Evolutionary conservation across 2,329 filamentous ascomycete species (phyloP).

Genomic region (Anthostomella pinea): DNA sequence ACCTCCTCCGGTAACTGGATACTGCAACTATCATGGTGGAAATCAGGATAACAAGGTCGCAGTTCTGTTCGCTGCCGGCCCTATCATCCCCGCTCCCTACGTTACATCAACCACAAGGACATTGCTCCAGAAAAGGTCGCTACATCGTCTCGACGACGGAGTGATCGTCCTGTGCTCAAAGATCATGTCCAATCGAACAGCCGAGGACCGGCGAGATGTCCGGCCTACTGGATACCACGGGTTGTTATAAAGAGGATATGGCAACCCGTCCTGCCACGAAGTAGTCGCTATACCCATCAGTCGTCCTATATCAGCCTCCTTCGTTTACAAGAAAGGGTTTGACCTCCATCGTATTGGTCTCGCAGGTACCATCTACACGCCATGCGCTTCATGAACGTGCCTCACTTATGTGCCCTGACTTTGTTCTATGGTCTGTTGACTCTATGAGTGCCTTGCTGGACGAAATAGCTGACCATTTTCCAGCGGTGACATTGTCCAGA

Average conservation of each 20-base stretch:
- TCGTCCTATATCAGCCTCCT: background rate
- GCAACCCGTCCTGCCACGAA: background rate
- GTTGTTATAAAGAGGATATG: no score
- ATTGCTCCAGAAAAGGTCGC: no score
- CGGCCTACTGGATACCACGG: no score
- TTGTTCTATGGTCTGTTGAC: slow-evolving; percentile 18
- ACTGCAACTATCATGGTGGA: no score
- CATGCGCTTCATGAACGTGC: background rate
- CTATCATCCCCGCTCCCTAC: slow-evolving; percentile 13
- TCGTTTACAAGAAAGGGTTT: no score
- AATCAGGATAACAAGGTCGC: no score
- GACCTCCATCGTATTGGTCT: background rate
- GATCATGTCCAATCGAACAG: background rate
- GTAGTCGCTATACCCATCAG: background rate
- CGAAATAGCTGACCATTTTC: slow-evolving; percentile 6
- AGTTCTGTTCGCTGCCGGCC: no score
- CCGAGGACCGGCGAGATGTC: no score
- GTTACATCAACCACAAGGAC: no score
- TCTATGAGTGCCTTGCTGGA: background rate
- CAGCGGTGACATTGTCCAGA: slow-evolving; percentile 19
- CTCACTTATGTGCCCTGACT: slow-evolving; percentile 9
- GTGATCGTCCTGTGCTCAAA: slow-evolving; percentile 1
- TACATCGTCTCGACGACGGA: background rate
- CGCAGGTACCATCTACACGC: background rate
- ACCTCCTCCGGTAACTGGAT: no score